A percentile compares a stretch with the other conserved stretches of the same genome.
phyloP scores from a whole-genome alignment of 768 basidiomycete genomes.

The Mycena pura region DNA sequence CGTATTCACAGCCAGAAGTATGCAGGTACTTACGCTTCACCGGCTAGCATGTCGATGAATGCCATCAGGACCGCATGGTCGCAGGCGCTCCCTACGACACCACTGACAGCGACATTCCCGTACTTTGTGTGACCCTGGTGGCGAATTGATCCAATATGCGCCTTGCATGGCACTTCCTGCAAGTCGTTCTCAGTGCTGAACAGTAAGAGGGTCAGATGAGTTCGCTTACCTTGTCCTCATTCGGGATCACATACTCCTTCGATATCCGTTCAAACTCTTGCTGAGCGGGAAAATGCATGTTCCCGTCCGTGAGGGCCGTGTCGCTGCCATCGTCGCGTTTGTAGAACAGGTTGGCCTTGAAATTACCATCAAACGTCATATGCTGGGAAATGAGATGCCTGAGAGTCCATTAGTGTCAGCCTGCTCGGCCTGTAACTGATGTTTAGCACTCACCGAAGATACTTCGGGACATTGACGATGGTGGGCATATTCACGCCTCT shows the following conservation, averaged over 20 bases:
- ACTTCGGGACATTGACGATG: neutral
- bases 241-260: neutral
- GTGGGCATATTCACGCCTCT: neutral
- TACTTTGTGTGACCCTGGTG: neutral
- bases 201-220: neutral
- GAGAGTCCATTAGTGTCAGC: neutral
- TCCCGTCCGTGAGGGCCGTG: too few species aligned
- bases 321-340: neutral
- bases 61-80: conserved; percentile 5
- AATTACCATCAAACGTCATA: too few species aligned
- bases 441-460: neutral
- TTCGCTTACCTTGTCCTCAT: neutral
- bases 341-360: neutral
- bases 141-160: neutral
- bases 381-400: neutral
- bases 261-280: neutral
- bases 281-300: neutral
- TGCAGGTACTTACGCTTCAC: conserved; percentile 2
- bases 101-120: conserved; percentile 3
- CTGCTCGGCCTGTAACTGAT: neutral
- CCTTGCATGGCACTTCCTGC: neutral
- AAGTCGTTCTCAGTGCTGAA: neutral
- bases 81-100: neutral
- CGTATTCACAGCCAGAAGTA: neutral
- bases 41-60: conserved; percentile 2